Conservation (phyloP, 805 yeast species). For the Kazachstania viticola region DNA sequence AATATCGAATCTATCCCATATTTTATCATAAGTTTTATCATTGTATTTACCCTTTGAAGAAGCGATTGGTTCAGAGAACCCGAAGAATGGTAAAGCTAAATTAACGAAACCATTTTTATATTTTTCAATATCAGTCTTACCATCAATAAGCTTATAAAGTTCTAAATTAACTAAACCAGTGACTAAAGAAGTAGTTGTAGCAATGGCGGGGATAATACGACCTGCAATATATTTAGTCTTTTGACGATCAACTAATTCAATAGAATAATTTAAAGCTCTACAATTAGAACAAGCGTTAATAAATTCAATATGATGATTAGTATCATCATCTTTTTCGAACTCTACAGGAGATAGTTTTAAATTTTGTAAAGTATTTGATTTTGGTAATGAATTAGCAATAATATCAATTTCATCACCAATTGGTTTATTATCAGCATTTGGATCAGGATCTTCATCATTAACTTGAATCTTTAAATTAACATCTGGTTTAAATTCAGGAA, state of each 20-base stretch:
- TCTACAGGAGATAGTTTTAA: slow-evolving; percentile 82
- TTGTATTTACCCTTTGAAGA: slow-evolving; percentile 78
- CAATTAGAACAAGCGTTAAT: slow-evolving; percentile 92
- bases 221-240: slow-evolving; percentile 98
- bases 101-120: slow-evolving; percentile 89
- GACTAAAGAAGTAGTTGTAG: slow-evolving; percentile 96
- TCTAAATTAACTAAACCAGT: slow-evolving; percentile 92
- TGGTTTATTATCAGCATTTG: slow-evolving; percentile 39
- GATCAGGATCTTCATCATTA: slow-evolving; percentile 80
- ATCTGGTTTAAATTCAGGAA: slow-evolving; percentile 65
- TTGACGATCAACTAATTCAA: slow-evolving; percentile 77
- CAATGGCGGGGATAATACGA: slow-evolving; percentile 96
- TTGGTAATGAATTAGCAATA: slow-evolving; percentile 72
- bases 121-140: slow-evolving; percentile 62
- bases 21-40: slow-evolving; percentile 65
- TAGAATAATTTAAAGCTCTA: slow-evolving; percentile 84
- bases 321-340: slow-evolving; percentile 95
- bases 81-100: slow-evolving; percentile 90
- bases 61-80: slow-evolving; percentile 90
- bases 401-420: slow-evolving; percentile 54
- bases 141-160: slow-evolving; percentile 78
- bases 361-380: slow-evolving; percentile 80
- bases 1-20: slow-evolving; percentile 91
- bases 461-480: slow-evolving; percentile 72
- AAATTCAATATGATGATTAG: slow-evolving; percentile 93